These are phyloP conservation scores for Erodium chrysanthum DNA, from an alignment of 441 rosid genomes.

Conservation along the genomic window DNA sequence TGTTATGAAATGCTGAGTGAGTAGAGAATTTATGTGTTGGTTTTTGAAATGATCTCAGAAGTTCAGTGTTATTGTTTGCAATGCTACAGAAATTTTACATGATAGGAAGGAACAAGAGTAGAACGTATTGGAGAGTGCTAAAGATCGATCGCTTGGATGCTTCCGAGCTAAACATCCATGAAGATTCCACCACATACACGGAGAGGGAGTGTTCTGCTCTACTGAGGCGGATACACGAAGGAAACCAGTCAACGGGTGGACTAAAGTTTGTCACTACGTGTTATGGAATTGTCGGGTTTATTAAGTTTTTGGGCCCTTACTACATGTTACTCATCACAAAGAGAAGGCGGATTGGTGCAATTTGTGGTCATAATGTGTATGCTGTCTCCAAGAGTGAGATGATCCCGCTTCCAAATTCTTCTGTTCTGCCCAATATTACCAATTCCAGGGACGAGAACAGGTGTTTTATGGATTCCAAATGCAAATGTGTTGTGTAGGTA, in stretches of 20 bases:
- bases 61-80: neutral
- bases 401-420: conserved; percentile 43
- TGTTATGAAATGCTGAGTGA: neutral
- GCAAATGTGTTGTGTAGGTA: conserved; percentile 20
- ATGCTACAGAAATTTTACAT: conserved; percentile 55
- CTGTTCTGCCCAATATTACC: conserved; percentile 48
- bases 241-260: conserved; percentile 58
- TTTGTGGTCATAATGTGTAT: conserved; percentile 56
- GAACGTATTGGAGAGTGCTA: conserved; percentile 47
- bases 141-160: conserved; percentile 55
- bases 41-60: neutral
- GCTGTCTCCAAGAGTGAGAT: conserved; percentile 49
- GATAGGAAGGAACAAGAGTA: conserved; percentile 55
- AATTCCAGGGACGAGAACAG: conserved; percentile 63
- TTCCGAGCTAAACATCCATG: conserved; percentile 39
- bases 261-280: conserved; percentile 58
- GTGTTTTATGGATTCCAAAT: conserved; percentile 62
- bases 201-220: conserved; percentile 46
- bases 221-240: conserved; percentile 51
- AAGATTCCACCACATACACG: conserved; percentile 48
- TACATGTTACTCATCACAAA: conserved; percentile 62
- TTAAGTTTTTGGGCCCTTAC: conserved; percentile 65
- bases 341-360: conserved; percentile 57
- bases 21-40: neutral
- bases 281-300: conserved; percentile 64